phyloP scores from a whole-genome alignment of 2,329 filamentous ascomycete species.

The Albophoma yamanashiensis region DNA sequence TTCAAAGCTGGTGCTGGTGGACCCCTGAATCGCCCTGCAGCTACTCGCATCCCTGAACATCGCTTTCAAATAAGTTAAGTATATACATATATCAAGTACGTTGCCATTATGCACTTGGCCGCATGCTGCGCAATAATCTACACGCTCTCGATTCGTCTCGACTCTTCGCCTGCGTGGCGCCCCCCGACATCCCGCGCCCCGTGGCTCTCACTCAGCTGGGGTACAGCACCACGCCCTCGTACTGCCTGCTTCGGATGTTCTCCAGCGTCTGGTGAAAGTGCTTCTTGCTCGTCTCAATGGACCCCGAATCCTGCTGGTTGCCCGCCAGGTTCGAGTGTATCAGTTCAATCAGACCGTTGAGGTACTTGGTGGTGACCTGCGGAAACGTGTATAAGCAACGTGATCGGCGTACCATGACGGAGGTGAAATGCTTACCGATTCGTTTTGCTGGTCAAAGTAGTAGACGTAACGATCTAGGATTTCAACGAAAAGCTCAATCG shows the following conservation, averaged over 20 bases:
- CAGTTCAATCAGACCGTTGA: slow-evolving; percentile 95
- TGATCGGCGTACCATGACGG: not conserved
- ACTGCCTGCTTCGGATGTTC: slow-evolving; percentile 84
- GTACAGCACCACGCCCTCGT: slow-evolving; percentile 78
- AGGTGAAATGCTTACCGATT: slow-evolving; percentile 52
- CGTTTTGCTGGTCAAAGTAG: slow-evolving; percentile 98
- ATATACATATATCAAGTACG: slow-evolving; percentile 4
- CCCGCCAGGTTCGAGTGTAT: slow-evolving; percentile 93
- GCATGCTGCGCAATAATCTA: not conserved
- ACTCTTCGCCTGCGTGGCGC: not conserved
- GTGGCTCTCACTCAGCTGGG: slow-evolving; percentile 25
- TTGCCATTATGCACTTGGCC: slow-evolving; percentile 1
- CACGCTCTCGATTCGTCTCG: not conserved
- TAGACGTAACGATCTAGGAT: slow-evolving; percentile 98
- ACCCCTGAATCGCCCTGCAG: not conserved
- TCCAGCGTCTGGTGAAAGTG: slow-evolving; percentile 94
- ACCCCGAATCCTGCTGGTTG: slow-evolving; percentile 69
- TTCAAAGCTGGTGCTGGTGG: not conserved
- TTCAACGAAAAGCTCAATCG: slow-evolving; percentile 95
- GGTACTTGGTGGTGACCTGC: slow-evolving; percentile 84
- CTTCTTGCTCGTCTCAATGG: slow-evolving; percentile 78
- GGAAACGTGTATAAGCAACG: slow-evolving; percentile 7
- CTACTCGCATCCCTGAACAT: not conserved
- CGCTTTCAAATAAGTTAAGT: not conserved
- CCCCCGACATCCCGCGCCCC: not conserved